These are phyloP conservation scores for Casuarina glauca DNA, from an alignment of 306 rosid species.

Conservation along the genomic window DNA sequence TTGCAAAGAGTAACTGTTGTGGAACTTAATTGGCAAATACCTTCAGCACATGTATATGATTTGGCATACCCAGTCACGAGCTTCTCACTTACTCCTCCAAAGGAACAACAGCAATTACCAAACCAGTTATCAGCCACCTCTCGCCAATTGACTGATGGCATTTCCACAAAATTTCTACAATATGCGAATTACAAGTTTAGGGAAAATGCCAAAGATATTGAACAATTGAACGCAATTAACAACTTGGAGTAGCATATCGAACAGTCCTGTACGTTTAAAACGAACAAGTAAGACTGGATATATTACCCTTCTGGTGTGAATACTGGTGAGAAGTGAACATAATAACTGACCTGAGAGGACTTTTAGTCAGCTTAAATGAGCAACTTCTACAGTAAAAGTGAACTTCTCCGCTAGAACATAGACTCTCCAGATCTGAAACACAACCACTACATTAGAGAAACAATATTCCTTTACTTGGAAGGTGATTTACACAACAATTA, in stretches of 20 bases:
- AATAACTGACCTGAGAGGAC: slow-evolving; percentile 55
- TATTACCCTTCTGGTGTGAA: neutral
- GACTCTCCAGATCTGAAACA: slow-evolving; percentile 50
- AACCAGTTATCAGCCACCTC: slow-evolving; percentile 98
- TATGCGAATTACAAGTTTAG: neutral
- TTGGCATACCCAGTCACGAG: slow-evolving; percentile 68
- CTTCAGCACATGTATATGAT: slow-evolving; percentile 54
- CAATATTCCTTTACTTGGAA: neutral
- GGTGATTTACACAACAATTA: neutral
- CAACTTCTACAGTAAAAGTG: slow-evolving; percentile 73
- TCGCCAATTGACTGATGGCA: slow-evolving; percentile 92
- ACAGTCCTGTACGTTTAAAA: no score
- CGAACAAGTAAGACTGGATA: neutral
- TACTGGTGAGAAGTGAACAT: neutral
- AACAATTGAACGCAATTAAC: slow-evolving; percentile 1
- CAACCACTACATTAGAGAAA: slow-evolving; percentile 7
- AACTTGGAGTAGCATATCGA: neutral
- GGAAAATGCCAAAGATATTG: slow-evolving; percentile 6
- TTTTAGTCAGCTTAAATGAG: slow-evolving; percentile 55
- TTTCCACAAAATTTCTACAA: slow-evolving; percentile 75
- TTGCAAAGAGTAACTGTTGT: slow-evolving; percentile 64
- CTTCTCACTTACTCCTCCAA: slow-evolving; percentile 93
- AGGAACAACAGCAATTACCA: slow-evolving; percentile 88
- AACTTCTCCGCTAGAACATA: slow-evolving; percentile 57
- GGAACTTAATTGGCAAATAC: slow-evolving; percentile 62